Conservation (phyloP, 108 stramenopile genomes). For the Cyclotella atomus region DNA sequence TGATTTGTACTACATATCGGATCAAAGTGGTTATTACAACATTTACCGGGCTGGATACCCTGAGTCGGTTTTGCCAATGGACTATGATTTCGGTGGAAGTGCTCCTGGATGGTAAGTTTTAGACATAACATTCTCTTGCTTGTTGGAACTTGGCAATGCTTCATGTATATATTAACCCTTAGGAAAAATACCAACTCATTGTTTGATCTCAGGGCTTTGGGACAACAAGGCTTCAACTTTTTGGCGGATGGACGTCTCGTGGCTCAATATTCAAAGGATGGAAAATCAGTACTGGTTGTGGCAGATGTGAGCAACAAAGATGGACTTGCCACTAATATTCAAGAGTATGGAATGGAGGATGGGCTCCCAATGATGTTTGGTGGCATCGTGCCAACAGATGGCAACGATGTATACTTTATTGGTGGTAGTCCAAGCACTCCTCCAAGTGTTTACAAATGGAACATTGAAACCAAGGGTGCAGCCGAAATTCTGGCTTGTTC, state of each 20-base stretch:
- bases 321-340: constrained; percentile 21
- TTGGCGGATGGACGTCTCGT: constrained; percentile 62
- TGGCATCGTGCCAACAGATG: constrained; percentile 32
- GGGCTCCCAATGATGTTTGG: constrained; percentile 71
- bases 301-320: constrained; percentile 46
- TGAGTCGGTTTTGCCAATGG: constrained; percentile 47
- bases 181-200: constrained; percentile 13
- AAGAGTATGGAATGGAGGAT: constrained; percentile 40
- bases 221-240: constrained; percentile 65
- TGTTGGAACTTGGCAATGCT: background rate
- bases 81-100: constrained; percentile 66
- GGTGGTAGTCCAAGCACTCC: constrained; percentile 63
- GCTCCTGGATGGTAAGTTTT: constrained; percentile 59
- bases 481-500: constrained; percentile 57
- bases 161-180: background rate
- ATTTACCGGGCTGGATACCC: constrained; percentile 43
- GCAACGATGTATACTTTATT: constrained; percentile 65
- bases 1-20: constrained; percentile 67
- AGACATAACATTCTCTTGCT: background rate
- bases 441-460: constrained; percentile 65
- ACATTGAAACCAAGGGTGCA: constrained; percentile 24
- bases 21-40: constrained; percentile 74
- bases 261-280: constrained; percentile 59
- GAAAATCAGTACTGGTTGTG: constrained; percentile 51
- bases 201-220: constrained; percentile 44